phyloP scores from a whole-genome alignment of 2,329 filamentous ascomycete genomes.

The Verticillium nubilum region DNA sequence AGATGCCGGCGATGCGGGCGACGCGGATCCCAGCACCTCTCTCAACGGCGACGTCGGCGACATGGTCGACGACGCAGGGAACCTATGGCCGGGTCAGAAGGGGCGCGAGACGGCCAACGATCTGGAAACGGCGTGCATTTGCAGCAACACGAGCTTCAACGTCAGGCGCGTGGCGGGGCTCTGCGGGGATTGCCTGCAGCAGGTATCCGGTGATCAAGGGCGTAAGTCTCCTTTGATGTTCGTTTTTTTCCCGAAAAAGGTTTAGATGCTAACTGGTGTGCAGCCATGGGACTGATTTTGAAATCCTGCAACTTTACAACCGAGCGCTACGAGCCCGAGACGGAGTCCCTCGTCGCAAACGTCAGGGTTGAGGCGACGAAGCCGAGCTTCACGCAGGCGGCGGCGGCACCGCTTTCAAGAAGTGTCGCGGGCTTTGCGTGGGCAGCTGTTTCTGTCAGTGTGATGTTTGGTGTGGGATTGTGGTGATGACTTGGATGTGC shows the following conservation, averaged over 20 bases:
- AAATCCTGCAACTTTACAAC: slow-evolving; percentile 25
- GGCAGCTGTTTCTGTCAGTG: not conserved
- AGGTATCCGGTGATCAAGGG: slow-evolving; percentile 14
- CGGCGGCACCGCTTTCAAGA: not conserved
- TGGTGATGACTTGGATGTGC: not conserved
- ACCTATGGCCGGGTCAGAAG: slow-evolving; percentile 9
- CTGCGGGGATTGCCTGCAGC: slow-evolving; percentile 31
- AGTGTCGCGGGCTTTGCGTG: not conserved
- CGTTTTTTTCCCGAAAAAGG: no score
- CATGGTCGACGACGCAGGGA: slow-evolving; percentile 6
- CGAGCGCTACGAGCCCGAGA: slow-evolving; percentile 20
- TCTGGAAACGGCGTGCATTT: slow-evolving; percentile 30
- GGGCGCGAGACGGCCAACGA: slow-evolving; percentile 10
- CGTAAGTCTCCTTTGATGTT: no score
- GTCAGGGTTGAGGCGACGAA: slow-evolving; percentile 26
- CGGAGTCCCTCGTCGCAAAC: slow-evolving; percentile 25
- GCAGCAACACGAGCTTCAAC: slow-evolving; percentile 32
- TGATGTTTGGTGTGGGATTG: not conserved
- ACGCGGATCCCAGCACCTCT: not conserved
- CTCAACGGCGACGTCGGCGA: slow-evolving; percentile 15
- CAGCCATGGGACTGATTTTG: slow-evolving; percentile 32
- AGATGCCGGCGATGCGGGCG: not conserved
- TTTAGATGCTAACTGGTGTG: not conserved
- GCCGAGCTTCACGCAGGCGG: slow-evolving; percentile 11
- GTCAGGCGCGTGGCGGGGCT: slow-evolving; percentile 29